A percentile compares a stretch with the other conserved stretches of the same genome.
Evolutionary conservation across 176 grass and related monocot genomes (phyloP).

Genomic region (Musa schizocarpa): DNA sequence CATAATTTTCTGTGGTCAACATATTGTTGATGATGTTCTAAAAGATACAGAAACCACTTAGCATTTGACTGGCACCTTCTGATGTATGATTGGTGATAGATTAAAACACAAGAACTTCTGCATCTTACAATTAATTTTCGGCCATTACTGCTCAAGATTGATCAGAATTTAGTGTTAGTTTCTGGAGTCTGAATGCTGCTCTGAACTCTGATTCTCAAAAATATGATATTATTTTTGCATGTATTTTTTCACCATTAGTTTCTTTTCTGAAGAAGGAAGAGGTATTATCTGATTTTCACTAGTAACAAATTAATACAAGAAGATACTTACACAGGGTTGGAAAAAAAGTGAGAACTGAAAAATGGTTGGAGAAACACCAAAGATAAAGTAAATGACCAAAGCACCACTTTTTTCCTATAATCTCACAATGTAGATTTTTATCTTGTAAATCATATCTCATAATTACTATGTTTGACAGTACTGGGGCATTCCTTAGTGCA

Average conservation of each 20-base stretch:
- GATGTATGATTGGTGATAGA: too few relatives aligned
- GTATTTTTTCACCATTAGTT: not conserved
- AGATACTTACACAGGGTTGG: not conserved
- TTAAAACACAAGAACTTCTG: too few relatives aligned
- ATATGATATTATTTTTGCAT: not conserved
- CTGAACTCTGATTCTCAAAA: not conserved
- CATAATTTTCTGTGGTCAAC: too few relatives aligned
- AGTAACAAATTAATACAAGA: not conserved
- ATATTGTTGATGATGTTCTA: too few relatives aligned
- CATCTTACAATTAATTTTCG: not conserved
- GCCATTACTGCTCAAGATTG: not conserved
- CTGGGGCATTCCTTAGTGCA: conserved; percentile 19
- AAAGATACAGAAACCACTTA: too few relatives aligned
- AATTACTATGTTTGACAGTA: not conserved
- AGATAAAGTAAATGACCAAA: not conserved
- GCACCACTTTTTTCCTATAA: not conserved
- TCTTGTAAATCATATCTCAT: not conserved
- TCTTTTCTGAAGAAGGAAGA: not conserved
- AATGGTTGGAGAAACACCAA: not conserved
- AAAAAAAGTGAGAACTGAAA: not conserved
- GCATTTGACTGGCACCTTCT: too few relatives aligned
- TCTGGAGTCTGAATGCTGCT: not conserved
- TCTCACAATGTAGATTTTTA: not conserved
- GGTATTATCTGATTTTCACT: not conserved
- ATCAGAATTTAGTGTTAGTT: not conserved